Conservation (phyloP, 306 rosid species). For the Trichosanthes truncata region DNA sequence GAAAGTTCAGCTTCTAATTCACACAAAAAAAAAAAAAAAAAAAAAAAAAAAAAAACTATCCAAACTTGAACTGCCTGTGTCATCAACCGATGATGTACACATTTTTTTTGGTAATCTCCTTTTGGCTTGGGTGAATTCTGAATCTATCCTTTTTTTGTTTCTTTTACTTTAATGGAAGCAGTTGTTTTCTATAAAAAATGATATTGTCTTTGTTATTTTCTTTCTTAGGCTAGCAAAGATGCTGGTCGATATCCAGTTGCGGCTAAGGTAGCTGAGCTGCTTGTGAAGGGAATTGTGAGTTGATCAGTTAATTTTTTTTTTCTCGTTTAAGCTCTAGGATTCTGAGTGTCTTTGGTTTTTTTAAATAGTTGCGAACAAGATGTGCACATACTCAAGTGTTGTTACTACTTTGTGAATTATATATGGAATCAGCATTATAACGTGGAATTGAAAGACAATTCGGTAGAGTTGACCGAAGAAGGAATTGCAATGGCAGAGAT, state of each 20-base stretch:
- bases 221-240: slow-evolving; percentile 75
- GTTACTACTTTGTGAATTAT: neutral
- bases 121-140: neutral
- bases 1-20: too few relatives aligned
- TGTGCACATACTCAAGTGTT: neutral
- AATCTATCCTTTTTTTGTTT: neutral
- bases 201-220: slow-evolving; percentile 20
- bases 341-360: slow-evolving; percentile 10
- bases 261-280: slow-evolving; percentile 93
- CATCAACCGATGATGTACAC: neutral
- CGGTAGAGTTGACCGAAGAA: slow-evolving; percentile 91
- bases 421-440: slow-evolving; percentile 66
- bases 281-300: slow-evolving; percentile 62
- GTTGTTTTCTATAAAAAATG: neutral
- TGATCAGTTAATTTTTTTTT: slow-evolving; percentile 13
- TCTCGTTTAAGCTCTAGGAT: slow-evolving; percentile 8
- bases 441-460: slow-evolving; percentile 79
- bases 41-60: too few relatives aligned
- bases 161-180: neutral
- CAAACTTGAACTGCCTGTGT: too few relatives aligned
- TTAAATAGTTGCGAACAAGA: neutral
- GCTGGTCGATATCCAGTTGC: slow-evolving; percentile 96
- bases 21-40: too few relatives aligned
- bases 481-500: slow-evolving; percentile 92
- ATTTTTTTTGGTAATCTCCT: neutral